Conservation (phyloP, 495 filamentous ascomycete genomes). For the Xylaria venustula region DNA sequence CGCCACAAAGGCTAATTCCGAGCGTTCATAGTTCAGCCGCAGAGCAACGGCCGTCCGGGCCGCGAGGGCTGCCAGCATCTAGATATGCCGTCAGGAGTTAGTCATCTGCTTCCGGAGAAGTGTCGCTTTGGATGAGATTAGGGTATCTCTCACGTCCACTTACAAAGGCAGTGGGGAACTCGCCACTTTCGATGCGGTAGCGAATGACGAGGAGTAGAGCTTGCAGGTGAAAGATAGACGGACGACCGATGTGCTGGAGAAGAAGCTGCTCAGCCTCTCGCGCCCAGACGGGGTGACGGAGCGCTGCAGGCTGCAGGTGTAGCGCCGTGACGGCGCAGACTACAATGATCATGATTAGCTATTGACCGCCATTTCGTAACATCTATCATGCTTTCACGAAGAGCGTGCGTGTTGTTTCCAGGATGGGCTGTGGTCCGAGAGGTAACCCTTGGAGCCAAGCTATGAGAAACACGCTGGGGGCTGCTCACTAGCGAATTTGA, state of each 20-base stretch:
- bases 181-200: constrained; percentile 26
- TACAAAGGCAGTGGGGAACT: constrained; percentile 27
- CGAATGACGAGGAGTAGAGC: constrained; percentile 29
- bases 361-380: too few relatives aligned
- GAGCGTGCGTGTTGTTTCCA: too few relatives aligned
- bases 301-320: constrained; percentile 23
- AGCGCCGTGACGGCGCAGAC: constrained; percentile 27
- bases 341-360: neutral
- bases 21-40: constrained; percentile 30
- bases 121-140: neutral
- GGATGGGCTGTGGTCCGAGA: too few relatives aligned
- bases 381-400: too few relatives aligned
- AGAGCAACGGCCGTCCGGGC: constrained; percentile 27
- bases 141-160: neutral
- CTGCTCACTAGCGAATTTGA: constrained; percentile 17
- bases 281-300: constrained; percentile 22
- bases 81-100: neutral
- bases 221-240: constrained; percentile 30
- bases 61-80: constrained; percentile 27
- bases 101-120: neutral
- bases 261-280: constrained; percentile 27
- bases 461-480: neutral
- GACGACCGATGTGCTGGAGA: constrained; percentile 25
- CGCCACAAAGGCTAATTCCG: constrained; percentile 24
- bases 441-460: too few relatives aligned